A percentile compares a stretch with the other conserved stretches of the same genome.
phyloP scores from a whole-genome alignment of 2,329 filamentous ascomycete species.

The Graphilbum ipis-grandicollis region DNA sequence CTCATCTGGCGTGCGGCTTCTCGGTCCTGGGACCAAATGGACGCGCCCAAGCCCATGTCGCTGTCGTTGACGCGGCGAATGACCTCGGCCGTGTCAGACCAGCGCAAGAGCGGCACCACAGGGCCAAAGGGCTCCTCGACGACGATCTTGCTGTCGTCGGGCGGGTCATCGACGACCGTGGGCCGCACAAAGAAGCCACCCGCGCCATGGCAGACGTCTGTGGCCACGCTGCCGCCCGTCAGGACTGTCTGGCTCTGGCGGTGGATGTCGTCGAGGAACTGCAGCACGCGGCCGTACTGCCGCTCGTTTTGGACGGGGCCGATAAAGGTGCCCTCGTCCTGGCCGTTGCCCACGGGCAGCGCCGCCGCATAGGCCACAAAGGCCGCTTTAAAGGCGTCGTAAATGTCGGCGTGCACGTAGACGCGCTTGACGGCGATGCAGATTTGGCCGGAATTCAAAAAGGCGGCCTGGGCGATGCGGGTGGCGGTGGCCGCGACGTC shows the following conservation, averaged over 20 bases:
- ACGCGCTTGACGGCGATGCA: constrained; percentile 33
- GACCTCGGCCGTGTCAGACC: constrained; percentile 25
- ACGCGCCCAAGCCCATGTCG: constrained; percentile 31
- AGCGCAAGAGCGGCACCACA: constrained; percentile 27
- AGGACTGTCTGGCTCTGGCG: too few species aligned
- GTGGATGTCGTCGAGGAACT: constrained; percentile 14
- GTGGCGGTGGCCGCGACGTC: too few species aligned
- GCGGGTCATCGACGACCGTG: constrained; percentile 40
- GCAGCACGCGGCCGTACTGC: constrained; percentile 37
- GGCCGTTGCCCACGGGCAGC: constrained; percentile 23
- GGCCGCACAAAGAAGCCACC: constrained; percentile 39
- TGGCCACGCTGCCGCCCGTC: background rate
- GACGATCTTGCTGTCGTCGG: constrained; percentile 35
- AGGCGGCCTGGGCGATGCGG: background rate
- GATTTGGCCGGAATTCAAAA: constrained; percentile 12
- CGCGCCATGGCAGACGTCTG: constrained; percentile 27
- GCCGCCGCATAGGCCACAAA: constrained; percentile 25
- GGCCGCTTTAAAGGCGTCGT: constrained; percentile 25
- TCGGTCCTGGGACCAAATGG: constrained; percentile 31
- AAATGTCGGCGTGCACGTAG: constrained; percentile 33
- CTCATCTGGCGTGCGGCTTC: constrained; percentile 27
- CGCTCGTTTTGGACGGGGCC: constrained; percentile 42
- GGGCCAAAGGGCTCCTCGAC: constrained; percentile 32
- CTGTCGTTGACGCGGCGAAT: constrained; percentile 28
- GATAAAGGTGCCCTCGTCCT: constrained; percentile 22